These are phyloP conservation scores for Cylindrodendrum hubeiense DNA, from an alignment of 2,329 filamentous ascomycete genomes.

Conservation along the genomic window DNA sequence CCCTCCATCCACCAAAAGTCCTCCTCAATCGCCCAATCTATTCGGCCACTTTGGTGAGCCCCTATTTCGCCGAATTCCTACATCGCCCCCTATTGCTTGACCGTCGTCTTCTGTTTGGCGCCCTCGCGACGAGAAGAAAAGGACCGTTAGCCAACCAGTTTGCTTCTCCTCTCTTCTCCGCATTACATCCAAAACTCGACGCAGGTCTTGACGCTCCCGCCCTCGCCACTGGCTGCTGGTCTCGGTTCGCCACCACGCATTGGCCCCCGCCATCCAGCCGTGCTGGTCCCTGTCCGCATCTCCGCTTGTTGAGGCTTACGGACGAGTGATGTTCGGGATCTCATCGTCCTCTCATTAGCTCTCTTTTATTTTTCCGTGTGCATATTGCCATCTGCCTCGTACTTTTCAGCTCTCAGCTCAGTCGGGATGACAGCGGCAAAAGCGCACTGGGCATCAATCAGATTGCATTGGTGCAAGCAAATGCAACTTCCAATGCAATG, in stretches of 20 bases:
- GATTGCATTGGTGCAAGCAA: slow-evolving; percentile 2
- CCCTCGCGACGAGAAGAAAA: slow-evolving; percentile 2
- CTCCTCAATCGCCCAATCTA: slow-evolving; percentile 15
- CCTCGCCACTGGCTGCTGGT: slow-evolving; percentile 21
- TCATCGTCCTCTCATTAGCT: slow-evolving; percentile 6
- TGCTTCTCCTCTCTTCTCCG: slow-evolving; percentile 4
- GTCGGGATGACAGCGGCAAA: slow-evolving; percentile 1
- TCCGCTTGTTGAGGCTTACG: slow-evolving; percentile 18
- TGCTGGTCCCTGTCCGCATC: slow-evolving; percentile 29
- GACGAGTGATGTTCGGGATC: slow-evolving; percentile 16
- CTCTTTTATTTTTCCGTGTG: slow-evolving; percentile 12
- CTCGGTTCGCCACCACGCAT: slow-evolving; percentile 25
- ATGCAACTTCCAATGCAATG: background rate
- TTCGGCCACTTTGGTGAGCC: slow-evolving; percentile 1
- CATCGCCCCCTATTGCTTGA: slow-evolving; percentile 11
- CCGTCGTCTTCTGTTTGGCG: slow-evolving; percentile 1
- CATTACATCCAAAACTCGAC: slow-evolving; percentile 25
- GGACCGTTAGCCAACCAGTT: slow-evolving; percentile 18
- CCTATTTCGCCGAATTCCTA: slow-evolving; percentile 4
- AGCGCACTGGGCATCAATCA: background rate
- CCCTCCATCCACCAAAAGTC: slow-evolving; percentile 27
- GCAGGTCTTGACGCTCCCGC: slow-evolving; percentile 24
- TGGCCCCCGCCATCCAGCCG: slow-evolving; percentile 27
- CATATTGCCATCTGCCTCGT: background rate
- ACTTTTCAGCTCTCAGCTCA: slow-evolving; percentile 6